Conservation (phyloP, 2,329 filamentous ascomycete genomes). For the Pseudocercospora vitis region DNA sequence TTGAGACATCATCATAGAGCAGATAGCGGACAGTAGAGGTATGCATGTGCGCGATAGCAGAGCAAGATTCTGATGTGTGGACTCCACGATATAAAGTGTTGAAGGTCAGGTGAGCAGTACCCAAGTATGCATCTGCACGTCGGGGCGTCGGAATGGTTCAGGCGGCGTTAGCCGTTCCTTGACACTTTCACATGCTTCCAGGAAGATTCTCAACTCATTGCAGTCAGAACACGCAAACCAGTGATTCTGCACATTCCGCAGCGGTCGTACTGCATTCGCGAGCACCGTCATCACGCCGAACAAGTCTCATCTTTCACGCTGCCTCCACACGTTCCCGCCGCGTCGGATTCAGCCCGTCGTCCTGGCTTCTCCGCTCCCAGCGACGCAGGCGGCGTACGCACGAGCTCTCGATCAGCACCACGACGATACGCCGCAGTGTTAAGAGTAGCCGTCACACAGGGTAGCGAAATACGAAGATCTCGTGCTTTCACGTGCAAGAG, state of each 20-base stretch:
- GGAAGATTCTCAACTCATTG: conserved; percentile 2
- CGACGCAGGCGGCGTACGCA: conserved; percentile 1
- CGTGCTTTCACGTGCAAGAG: not conserved
- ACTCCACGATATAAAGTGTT: too few species aligned
- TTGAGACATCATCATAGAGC: too few species aligned
- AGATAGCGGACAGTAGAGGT: too few species aligned
- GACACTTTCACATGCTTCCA: conserved; percentile 7
- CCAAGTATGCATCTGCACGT: too few species aligned
- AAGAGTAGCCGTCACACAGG: too few species aligned
- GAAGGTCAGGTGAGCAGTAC: too few species aligned
- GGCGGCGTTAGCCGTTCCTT: not conserved
- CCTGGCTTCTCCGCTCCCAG: conserved; percentile 8
- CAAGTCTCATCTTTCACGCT: not conserved
- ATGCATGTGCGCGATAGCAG: too few species aligned
- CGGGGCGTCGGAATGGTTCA: too few species aligned
- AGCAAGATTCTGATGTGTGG: too few species aligned
- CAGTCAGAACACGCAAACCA: conserved; percentile 1
- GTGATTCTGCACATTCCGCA: not conserved
- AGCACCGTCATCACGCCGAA: not conserved
- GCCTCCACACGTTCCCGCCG: not conserved
- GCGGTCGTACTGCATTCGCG: not conserved
- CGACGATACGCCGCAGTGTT: too few species aligned
- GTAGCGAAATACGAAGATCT: too few species aligned
- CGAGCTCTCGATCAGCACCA: not conserved
- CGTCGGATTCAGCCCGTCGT: conserved; percentile 4